Conservation (phyloP, 2,329 filamentous ascomycete species). For the Alternaria gansuensis region DNA sequence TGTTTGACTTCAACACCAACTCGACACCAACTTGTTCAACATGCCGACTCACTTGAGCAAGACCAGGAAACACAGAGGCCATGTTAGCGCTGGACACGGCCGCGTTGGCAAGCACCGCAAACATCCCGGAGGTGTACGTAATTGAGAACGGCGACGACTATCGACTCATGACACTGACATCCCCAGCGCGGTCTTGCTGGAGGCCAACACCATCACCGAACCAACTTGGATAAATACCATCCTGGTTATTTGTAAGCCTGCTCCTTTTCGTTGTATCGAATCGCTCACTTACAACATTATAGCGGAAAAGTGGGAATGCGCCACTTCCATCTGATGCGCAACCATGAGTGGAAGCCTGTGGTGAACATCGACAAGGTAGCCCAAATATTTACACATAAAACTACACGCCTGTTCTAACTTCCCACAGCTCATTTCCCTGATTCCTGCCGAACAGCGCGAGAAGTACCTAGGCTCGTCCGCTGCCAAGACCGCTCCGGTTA, state of each 20-base stretch:
- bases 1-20: too few species aligned
- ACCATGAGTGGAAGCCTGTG: constrained; percentile 97
- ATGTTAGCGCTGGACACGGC: constrained; percentile 96
- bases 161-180: too few species aligned
- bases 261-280: too few species aligned
- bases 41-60: constrained; percentile 48
- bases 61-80: constrained; percentile 72
- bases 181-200: constrained; percentile 66
- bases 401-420: too few species aligned
- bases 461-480: constrained; percentile 72
- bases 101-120: constrained; percentile 99
- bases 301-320: constrained; percentile 72
- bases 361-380: constrained; percentile 91
- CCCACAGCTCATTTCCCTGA: constrained; percentile 83
- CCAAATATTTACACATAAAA: too few species aligned
- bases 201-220: constrained; percentile 98
- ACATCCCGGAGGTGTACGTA: constrained; percentile 67
- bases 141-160: not conserved
- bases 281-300: constrained; percentile 66
- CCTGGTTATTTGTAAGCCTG: constrained; percentile 87
- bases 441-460: constrained; percentile 91
- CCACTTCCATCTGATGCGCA: constrained; percentile 84
- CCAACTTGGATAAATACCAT: constrained; percentile 93
- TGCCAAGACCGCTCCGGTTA: constrained; percentile 91
- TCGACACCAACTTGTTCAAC: constrained; percentile 17